Evolutionary conservation across 768 basidiomycete species (phyloP), one percentile per base, ranked within the genome.

Genomic region (Mycena maculata): DNA sequence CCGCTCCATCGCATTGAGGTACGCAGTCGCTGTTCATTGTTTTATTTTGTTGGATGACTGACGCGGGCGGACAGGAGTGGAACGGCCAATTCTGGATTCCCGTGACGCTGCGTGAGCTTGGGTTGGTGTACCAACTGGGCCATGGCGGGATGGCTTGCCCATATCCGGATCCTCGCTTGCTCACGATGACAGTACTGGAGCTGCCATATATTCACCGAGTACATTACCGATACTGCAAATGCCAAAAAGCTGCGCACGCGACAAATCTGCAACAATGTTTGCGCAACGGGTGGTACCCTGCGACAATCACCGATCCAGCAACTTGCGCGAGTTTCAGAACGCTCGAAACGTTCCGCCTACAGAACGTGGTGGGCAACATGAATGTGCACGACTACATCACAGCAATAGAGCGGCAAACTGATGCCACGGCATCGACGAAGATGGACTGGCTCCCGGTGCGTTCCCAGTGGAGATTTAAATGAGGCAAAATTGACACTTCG

Each of bases 261-360:
- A 39, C 36, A 27, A 42, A 31, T 15, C 12, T 58, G 15, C 42
- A 54, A 10, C 54, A 65, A 27, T 27, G 47, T 15, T n/a, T 65
- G 20, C 54, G 54, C 6, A 56, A 56, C n/a, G 25, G 41, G 3
- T 65, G 63, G 63, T 65, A 65, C 38, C 63, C 63, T 9, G 63
- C 63, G 4, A 65, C 55, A 8, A 28, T 31, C 25, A 25, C 22
- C 20, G 33, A 36, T 13, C 33, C 33, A 13, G 33, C 33, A 13
- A 36, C 33, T 6, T 36, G 33, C 33, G 33, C 33, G 8, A 36
- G 8, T 36, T 36, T 36, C 13, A 36, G 8, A 6, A 36, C 33
- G 33, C 33, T 36, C 33, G 33, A 36, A 13, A 36, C 33, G 6
- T 36, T 36, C 33, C 33, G 33, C 6, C 33, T 36, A 13, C 33